Percentiles rank a stretch among this genome's conserved stretches.
Conservation (phyloP, 257 asterid species). For the Dorcoceras hygrometricum region DNA sequence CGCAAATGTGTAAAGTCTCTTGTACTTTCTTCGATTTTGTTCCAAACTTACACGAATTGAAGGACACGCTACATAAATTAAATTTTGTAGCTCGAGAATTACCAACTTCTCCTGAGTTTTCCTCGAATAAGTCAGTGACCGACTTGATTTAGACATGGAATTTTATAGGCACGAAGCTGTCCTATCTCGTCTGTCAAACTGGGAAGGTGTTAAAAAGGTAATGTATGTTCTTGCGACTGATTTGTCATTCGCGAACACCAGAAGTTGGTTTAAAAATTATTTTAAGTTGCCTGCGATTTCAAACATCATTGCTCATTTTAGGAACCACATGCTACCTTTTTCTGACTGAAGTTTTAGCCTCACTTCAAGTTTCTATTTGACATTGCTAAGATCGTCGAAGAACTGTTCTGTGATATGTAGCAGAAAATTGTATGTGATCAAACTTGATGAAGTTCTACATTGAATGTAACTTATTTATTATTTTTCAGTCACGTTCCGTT, state of each 20-base stretch:
- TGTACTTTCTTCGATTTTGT: slow-evolving; percentile 21
- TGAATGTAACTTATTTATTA: slow-evolving; percentile 11
- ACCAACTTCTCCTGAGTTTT: slow-evolving; percentile 1
- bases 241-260: neutral
- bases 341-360: neutral
- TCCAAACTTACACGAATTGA: neutral
- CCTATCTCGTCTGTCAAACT: slow-evolving; percentile 75
- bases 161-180: slow-evolving; percentile 67
- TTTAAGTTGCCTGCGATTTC: neutral
- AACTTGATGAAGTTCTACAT: neutral
- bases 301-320: neutral
- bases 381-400: no score
- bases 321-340: neutral
- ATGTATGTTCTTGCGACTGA: slow-evolving; percentile 15
- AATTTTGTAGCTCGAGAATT: neutral
- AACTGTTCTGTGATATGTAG: neutral
- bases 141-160: slow-evolving; percentile 21
- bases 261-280: neutral
- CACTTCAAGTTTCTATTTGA: neutral
- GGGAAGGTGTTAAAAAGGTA: slow-evolving; percentile 92
- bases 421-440: neutral
- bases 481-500: slow-evolving; percentile 54
- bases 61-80: neutral
- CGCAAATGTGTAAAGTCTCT: slow-evolving; percentile 60
- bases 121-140: neutral